phyloP scores from a whole-genome alignment of 2,329 filamentous ascomycete genomes.

The Phyllosticta paracitricarpa region DNA sequence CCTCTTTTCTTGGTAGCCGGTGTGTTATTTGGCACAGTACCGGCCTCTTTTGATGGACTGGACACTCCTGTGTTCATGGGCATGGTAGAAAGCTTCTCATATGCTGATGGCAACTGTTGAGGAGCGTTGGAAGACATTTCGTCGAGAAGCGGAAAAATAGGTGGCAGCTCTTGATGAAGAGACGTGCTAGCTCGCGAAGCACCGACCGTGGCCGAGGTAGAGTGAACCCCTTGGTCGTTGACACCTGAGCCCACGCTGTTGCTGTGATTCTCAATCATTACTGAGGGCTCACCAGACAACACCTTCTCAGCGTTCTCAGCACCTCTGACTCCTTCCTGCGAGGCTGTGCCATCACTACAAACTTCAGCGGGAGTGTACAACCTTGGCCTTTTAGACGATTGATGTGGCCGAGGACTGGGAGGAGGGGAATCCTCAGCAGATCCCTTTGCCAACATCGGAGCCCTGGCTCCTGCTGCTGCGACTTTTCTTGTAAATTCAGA shows the following conservation, averaged over 20 bases:
- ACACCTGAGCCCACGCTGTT: neutral
- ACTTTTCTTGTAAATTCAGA: neutral
- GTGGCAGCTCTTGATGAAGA: neutral
- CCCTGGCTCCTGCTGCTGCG: neutral
- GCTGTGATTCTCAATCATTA: neutral
- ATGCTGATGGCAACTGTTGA: neutral
- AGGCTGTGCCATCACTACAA: neutral
- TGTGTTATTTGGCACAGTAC: neutral
- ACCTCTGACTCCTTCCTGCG: neutral
- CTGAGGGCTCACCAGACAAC: neutral
- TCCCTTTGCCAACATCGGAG: neutral
- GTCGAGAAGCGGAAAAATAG: slow-evolving; percentile 4
- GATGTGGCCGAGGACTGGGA: neutral
- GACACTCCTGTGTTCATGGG: neutral
- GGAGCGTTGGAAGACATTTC: neutral
- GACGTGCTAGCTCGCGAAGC: neutral
- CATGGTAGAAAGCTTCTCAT: neutral
- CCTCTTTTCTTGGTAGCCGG: slow-evolving; percentile 10
- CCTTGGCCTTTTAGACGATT: neutral
- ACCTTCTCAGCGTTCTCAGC: neutral
- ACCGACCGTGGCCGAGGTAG: neutral
- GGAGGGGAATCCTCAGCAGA: neutral
- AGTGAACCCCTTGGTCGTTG: neutral
- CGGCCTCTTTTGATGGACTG: neutral
- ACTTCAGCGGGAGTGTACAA: neutral